Conservation (phyloP, 1,284 basidiomycete species). For the Malassezia sympodialis region DNA sequence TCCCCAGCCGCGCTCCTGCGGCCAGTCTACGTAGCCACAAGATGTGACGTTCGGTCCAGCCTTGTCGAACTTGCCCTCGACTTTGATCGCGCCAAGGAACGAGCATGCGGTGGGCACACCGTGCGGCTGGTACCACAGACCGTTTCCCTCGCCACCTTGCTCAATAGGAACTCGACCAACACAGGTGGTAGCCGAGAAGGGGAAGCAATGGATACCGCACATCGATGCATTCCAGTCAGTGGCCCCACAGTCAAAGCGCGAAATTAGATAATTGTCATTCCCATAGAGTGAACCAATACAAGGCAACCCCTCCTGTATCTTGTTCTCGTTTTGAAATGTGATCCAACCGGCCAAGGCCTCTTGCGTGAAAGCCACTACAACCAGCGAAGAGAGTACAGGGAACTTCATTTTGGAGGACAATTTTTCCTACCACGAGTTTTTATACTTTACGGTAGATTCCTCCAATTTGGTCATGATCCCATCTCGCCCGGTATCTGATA, state of each 20-base stretch:
- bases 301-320: conserved; percentile 2
- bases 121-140: conserved; percentile 13
- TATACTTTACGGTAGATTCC: background rate
- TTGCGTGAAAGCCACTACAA: background rate
- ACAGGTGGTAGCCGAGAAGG: conserved; percentile 9
- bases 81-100: conserved; percentile 6
- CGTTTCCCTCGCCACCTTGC: background rate
- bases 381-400: background rate
- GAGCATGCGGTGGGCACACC: background rate
- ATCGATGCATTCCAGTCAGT: conserved; percentile 14
- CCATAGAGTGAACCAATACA: conserved; percentile 11
- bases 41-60: conserved; percentile 5
- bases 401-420: background rate
- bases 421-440: background rate
- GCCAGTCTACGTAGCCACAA: conserved; percentile 16
- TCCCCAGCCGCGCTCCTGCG: conserved; percentile 8
- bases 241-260: conserved; percentile 13
- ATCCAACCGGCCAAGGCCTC: conserved; percentile 11
- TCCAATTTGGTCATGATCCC: background rate
- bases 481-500: conserved; percentile 12
- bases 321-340: conserved; percentile 14
- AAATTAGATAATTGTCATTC: conserved; percentile 15
- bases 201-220: conserved; percentile 16
- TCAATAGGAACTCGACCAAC: conserved; percentile 3
- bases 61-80: background rate